phyloP scores from a whole-genome alignment of 75 land plant genomes.

The Pinus tabuliformis region DNA sequence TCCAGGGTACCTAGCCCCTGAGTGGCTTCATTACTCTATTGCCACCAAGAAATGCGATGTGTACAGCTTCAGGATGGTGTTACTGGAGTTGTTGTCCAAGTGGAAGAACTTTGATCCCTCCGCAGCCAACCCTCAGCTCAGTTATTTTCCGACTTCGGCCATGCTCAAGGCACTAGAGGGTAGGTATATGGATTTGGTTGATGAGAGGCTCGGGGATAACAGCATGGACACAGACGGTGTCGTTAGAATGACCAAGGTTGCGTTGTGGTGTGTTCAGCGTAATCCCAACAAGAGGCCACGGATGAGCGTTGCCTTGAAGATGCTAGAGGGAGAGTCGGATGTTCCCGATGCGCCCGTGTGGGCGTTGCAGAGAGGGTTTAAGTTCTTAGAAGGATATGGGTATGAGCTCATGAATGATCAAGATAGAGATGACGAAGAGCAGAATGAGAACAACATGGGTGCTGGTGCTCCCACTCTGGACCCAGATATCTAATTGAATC shows the following conservation, averaged over 20 bases:
- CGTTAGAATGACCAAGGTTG: no score
- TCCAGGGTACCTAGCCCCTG: not conserved
- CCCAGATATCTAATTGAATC: no score
- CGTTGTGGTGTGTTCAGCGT: no score
- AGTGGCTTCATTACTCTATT: constrained; percentile 13
- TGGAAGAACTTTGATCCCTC: not conserved
- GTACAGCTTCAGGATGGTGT: constrained; percentile 40
- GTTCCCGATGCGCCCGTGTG: not conserved
- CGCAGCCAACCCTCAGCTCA: constrained; percentile 6
- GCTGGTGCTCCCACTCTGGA: no score
- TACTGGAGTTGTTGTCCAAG: constrained; percentile 10
- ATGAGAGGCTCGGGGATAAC: no score
- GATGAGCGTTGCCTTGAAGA: no score
- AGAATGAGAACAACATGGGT: not conserved
- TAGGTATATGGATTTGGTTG: constrained; percentile 4
- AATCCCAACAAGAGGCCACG: no score
- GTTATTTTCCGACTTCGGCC: constrained; percentile 1
- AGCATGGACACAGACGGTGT: no score
- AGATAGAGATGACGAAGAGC: not conserved
- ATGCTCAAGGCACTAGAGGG: constrained; percentile 7
- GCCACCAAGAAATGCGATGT: constrained; percentile 25
- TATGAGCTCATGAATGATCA: not conserved
- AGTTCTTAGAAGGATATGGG: not conserved
- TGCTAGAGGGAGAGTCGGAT: constrained; percentile 13
- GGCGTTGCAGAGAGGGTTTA: not conserved